These are phyloP conservation scores for Ophiostoma perfectum DNA, from an alignment of 2,329 filamentous ascomycete species.

Conservation along the genomic window DNA sequence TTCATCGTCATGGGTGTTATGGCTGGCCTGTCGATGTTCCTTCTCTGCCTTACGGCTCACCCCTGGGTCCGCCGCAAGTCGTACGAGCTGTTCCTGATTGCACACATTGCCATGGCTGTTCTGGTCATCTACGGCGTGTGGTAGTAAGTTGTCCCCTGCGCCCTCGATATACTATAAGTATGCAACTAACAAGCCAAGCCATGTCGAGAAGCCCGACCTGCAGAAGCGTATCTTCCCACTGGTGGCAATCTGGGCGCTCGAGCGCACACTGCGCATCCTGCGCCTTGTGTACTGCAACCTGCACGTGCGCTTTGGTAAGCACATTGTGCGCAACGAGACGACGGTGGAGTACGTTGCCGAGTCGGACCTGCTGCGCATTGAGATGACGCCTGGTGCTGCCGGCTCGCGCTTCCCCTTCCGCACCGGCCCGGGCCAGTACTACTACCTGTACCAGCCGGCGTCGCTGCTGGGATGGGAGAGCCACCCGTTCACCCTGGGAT, in stretches of 20 bases:
- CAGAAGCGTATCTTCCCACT: slow-evolving; percentile 24
- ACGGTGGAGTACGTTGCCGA: slow-evolving; percentile 20
- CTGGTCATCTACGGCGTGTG: slow-evolving; percentile 37
- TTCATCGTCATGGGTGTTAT: slow-evolving; percentile 16
- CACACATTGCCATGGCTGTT: slow-evolving; percentile 40
- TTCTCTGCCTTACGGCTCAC: slow-evolving; percentile 43
- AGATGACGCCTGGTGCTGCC: slow-evolving; percentile 20
- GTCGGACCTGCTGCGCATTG: slow-evolving; percentile 23
- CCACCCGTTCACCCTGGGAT: slow-evolving; percentile 46
- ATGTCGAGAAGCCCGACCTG: slow-evolving; percentile 24
- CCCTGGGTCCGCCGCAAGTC: slow-evolving; percentile 47
- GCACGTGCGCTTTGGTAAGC: slow-evolving; percentile 22
- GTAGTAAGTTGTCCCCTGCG: slow-evolving; percentile 2
- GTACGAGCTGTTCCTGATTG: slow-evolving; percentile 47
- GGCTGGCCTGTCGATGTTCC: slow-evolving; percentile 43
- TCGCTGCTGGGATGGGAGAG: slow-evolving; percentile 43
- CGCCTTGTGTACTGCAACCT: slow-evolving; percentile 41
- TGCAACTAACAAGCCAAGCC: slow-evolving; percentile 15
- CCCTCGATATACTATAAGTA: not conserved
- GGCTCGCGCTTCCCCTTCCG: slow-evolving; percentile 18
- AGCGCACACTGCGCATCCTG: slow-evolving; percentile 34
- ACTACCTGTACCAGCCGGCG: slow-evolving; percentile 42
- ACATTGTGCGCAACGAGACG: slow-evolving; percentile 18
- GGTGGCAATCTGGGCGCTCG: slow-evolving; percentile 27
- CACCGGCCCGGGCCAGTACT: slow-evolving; percentile 40